Conservation (phyloP, 1,284 basidiomycete species). For the Moesziomyces sp. region DNA sequence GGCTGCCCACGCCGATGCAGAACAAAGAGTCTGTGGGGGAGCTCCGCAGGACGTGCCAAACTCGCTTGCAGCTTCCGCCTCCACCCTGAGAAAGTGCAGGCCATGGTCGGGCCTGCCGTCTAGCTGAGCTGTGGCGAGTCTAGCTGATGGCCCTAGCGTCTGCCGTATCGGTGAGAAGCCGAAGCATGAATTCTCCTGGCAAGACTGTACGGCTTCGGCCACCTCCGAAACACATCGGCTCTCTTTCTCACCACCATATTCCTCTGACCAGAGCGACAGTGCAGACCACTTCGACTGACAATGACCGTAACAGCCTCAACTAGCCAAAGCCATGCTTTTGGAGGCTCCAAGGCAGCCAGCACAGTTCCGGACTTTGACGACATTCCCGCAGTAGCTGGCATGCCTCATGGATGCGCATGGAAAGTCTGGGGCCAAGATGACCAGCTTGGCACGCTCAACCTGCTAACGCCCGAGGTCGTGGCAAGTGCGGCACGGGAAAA, state of each 20-base stretch:
- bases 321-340: neutral
- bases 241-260: neutral
- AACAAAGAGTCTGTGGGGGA: neutral
- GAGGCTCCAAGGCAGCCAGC: conserved; percentile 8
- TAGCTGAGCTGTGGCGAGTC: neutral
- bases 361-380: conserved; percentile 30
- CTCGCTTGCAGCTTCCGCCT: neutral
- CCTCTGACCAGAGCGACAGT: neutral
- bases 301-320: conserved; percentile 6
- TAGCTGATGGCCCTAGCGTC: no score
- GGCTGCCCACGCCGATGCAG: neutral
- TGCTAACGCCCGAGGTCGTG: conserved; percentile 32
- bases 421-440: conserved; percentile 36
- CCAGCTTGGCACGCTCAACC: conserved; percentile 36
- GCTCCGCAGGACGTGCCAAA: neutral
- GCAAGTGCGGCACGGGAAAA: conserved; percentile 30
- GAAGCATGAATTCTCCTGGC: no score
- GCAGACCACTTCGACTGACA: neutral
- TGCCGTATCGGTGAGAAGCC: no score
- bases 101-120: neutral
- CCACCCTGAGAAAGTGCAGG: neutral
- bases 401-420: conserved; percentile 49
- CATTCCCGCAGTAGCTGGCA: conserved; percentile 26
- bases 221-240: neutral
- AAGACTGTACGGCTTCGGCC: no score